Conservation (phyloP, 2,329 filamentous ascomycete genomes). For the Cladosporium austrohemisphaericum region DNA sequence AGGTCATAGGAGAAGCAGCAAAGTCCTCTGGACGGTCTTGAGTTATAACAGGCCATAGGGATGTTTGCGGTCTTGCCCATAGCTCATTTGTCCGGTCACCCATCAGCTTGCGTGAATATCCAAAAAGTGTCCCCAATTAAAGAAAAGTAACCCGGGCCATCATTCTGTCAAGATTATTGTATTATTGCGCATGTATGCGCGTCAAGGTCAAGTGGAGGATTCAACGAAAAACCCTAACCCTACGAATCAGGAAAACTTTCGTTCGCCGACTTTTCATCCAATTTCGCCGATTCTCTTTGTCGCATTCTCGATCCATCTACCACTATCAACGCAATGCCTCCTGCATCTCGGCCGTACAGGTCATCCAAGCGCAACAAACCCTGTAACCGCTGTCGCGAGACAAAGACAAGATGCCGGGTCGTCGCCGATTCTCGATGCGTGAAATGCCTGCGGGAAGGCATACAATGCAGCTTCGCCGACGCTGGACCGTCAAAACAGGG, state of each 20-base stretch:
- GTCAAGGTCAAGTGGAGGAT: too few species aligned
- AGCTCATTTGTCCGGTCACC: too few species aligned
- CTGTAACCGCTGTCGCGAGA: slow-evolving; percentile 8
- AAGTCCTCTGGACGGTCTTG: too few species aligned
- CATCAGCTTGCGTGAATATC: too few species aligned
- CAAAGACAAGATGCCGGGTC: slow-evolving; percentile 2
- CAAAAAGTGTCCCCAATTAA: too few species aligned
- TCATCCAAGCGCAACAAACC: slow-evolving; percentile 11
- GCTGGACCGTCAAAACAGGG: not conserved
- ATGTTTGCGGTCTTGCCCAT: too few species aligned
- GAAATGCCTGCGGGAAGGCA: slow-evolving; percentile 5
- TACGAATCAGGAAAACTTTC: not conserved
- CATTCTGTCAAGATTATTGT: too few species aligned
- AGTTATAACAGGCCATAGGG: too few species aligned
- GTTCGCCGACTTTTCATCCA: not conserved
- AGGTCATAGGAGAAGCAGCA: too few species aligned
- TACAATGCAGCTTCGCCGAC: not conserved
- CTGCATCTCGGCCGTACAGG: slow-evolving; percentile 3
- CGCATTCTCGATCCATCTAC: not conserved
- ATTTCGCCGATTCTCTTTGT: slow-evolving; percentile 1
- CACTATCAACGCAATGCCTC: not conserved
- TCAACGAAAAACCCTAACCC: too few species aligned
- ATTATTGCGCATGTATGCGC: too few species aligned
- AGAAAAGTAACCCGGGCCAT: too few species aligned
- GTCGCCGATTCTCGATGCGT: not conserved